Evolutionary conservation across 495 filamentous ascomycete species (phyloP).

Genomic region (Aspergillus leporis): DNA sequence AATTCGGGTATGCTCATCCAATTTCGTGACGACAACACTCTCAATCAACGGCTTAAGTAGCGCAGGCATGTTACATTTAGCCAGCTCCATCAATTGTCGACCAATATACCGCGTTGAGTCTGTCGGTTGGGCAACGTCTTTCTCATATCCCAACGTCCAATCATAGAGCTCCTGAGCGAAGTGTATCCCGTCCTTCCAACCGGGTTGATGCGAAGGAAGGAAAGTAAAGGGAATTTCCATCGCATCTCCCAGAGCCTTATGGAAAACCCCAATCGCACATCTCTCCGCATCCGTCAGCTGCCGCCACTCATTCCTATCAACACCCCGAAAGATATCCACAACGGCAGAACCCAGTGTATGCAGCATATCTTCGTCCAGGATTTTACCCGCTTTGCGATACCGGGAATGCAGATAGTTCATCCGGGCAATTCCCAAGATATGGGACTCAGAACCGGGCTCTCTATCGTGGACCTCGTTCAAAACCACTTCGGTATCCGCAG

Average conservation of each 20-base stretch:
- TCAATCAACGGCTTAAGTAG: constrained; percentile 1
- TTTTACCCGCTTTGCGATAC: constrained; percentile 48
- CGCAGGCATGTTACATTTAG: constrained; percentile 7
- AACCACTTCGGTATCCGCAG: constrained; percentile 35
- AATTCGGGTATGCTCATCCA: constrained; percentile 9
- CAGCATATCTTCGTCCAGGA: constrained; percentile 37
- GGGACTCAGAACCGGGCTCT: constrained; percentile 17
- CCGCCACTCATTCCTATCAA: constrained; percentile 45
- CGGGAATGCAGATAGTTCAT: constrained; percentile 60
- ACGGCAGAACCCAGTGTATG: constrained; percentile 46
- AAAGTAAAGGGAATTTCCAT: constrained; percentile 18
- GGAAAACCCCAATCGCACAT: constrained; percentile 40
- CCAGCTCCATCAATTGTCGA: constrained; percentile 3
- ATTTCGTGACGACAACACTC: constrained; percentile 1
- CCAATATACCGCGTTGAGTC: constrained; percentile 7
- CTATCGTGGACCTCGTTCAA: constrained; percentile 30
- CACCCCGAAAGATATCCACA: constrained; percentile 39
- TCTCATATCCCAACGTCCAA: constrained; percentile 52
- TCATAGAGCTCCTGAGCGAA: constrained; percentile 50
- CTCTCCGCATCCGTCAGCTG: constrained; percentile 34
- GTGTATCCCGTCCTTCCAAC: constrained; percentile 53
- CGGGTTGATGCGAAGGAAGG: constrained; percentile 36
- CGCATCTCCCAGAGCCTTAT: constrained; percentile 39
- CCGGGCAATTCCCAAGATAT: constrained; percentile 40
- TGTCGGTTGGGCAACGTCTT: constrained; percentile 13